Percentiles rank a stretch among this genome's conserved stretches.
Evolutionary conservation across 352 stramenopile genomes (phyloP).

Genomic region (Phytophthora meadii): DNA sequence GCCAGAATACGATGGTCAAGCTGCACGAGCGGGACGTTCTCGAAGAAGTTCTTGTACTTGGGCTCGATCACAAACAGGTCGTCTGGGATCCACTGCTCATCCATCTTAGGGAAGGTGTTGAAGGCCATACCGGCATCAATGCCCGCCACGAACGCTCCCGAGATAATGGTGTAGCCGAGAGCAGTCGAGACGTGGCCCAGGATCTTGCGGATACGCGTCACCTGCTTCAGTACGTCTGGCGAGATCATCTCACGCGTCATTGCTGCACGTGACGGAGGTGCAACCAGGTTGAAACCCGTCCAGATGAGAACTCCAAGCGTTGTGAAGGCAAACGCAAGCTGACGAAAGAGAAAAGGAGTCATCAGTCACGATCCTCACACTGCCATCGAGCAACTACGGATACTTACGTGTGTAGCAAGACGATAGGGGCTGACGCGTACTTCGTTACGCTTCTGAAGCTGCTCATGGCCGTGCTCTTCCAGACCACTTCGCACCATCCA

Average conservation of each 20-base stretch:
- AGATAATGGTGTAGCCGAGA: slow-evolving; percentile 86
- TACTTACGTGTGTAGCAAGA: slow-evolving; percentile 93
- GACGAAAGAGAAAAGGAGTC: slow-evolving; percentile 1
- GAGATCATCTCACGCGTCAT: slow-evolving; percentile 84
- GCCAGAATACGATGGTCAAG: slow-evolving; percentile 98
- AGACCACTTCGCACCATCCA: slow-evolving; percentile 99
- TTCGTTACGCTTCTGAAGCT: slow-evolving; percentile 89
- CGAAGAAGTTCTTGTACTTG: slow-evolving; percentile 96
- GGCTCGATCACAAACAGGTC: slow-evolving; percentile 92
- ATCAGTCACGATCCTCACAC: slow-evolving; percentile 6
- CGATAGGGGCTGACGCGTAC: slow-evolving; percentile 98
- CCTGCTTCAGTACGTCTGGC: slow-evolving; percentile 75
- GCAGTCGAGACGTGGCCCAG: slow-evolving; percentile 66
- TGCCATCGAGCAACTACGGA: neutral
- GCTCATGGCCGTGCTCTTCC: slow-evolving; percentile 91
- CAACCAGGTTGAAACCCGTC: slow-evolving; percentile 93
- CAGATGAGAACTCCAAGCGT: slow-evolving; percentile 96
- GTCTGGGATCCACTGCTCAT: slow-evolving; percentile 94
- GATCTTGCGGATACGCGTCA: slow-evolving; percentile 68
- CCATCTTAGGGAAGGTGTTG: slow-evolving; percentile 99
- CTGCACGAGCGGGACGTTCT: slow-evolving; percentile 99
- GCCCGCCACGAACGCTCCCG: slow-evolving; percentile 97
- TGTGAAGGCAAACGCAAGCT: slow-evolving; percentile 96
- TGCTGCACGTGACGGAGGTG: slow-evolving; percentile 66
- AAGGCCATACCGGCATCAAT: slow-evolving; percentile 98